Evolutionary conservation across 2,329 filamentous ascomycete species (phyloP), one percentile per base, ranked within the genome.

Genomic region (Didymosphaeria variabile): DNA sequence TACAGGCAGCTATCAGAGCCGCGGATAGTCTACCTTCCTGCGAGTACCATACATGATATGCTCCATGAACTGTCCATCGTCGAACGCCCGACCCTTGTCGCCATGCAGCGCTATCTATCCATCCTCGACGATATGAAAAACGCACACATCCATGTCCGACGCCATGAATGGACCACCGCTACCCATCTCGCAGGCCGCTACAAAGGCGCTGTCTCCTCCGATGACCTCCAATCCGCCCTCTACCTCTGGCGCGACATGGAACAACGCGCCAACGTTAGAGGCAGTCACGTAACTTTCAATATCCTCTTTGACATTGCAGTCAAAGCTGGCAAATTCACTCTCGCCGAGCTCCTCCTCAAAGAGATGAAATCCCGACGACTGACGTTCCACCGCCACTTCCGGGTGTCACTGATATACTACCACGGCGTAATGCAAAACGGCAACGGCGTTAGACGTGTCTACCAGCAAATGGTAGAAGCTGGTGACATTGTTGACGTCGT

Each of bases 201-300:
- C 68, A 87, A 90, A 65, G 82, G 86, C 9, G 81, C 72, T 12
- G 82, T 88, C 42, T 84, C 87, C 49, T 82, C 85, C 47, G 71
- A 84, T 44, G 85, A 93, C 75, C 78, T 92, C 46, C 82, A 91
- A 76, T 85, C 87, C 5, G 89, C 92, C 0, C 82, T 99, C 49
- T 86, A 88, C 51, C 79, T 96, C 26, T 99, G 94, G 94, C 88
- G 87, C 66, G 89, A 95, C 70, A 98, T 98, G 93, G 95, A 99
- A 77, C 84, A 86, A 50, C 81, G 87, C 5, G 88, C 89, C 1
- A 85, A 86, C 1, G 77, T 93, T 15, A 80, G 81, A 67, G 89
- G 86, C 38, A 91, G 91, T 68, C 84, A 88, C 52, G 90, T 93
- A n/a, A 97, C 94, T 0, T 96, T 99, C 79, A 97, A 95, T 73